Evolutionary conservation across 1,284 basidiomycete species (phyloP).

Genomic region (Hymenochaete sp.): DNA sequence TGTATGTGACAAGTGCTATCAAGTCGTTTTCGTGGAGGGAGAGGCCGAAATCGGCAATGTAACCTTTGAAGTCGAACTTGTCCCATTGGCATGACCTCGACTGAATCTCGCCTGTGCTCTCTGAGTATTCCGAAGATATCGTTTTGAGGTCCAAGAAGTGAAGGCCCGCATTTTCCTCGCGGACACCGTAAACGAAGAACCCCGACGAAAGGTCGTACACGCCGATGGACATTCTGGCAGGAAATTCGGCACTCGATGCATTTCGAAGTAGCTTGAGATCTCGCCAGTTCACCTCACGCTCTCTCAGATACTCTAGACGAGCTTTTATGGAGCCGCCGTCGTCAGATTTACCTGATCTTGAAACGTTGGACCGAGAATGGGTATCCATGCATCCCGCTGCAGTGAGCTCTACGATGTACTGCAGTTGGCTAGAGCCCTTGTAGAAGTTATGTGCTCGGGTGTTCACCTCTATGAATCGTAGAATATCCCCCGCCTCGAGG

Average conservation of each 20-base stretch:
- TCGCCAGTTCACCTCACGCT: constrained; percentile 8
- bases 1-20: constrained; percentile 2
- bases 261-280: constrained; percentile 5
- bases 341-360: background rate
- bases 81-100: background rate
- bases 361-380: too few relatives aligned
- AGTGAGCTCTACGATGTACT: constrained; percentile 11
- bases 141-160: constrained; percentile 5
- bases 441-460: background rate
- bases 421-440: constrained; percentile 5
- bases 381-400: constrained; percentile 5
- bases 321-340: background rate
- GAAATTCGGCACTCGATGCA: background rate
- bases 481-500: background rate
- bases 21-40: constrained; percentile 12
- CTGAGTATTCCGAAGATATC: background rate
- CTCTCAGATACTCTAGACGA: constrained; percentile 3
- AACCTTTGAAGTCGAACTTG: background rate
- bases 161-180: background rate
- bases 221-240: background rate
- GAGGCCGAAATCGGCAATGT: constrained; percentile 6
- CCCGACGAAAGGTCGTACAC: constrained; percentile 4
- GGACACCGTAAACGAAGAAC: constrained; percentile 2
- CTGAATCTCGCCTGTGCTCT: background rate
- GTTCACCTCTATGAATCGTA: background rate